Percentiles rank a stretch among this genome's conserved stretches.
These are phyloP conservation scores for Apium graveolens DNA, from an alignment of 129 eudicot genomes.

Conservation along the genomic window DNA sequence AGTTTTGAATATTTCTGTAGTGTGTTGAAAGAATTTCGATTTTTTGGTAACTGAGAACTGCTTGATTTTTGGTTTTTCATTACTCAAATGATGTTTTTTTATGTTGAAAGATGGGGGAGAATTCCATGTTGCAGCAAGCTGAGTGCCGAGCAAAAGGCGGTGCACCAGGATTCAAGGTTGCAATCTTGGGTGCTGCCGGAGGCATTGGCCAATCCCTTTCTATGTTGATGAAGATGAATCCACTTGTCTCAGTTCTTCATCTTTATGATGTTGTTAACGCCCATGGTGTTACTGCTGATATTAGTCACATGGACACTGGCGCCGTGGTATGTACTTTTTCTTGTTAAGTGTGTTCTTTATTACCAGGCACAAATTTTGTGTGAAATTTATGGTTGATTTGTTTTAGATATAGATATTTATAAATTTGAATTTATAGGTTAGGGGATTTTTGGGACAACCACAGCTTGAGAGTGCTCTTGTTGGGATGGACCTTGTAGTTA, in stretches of 20 bases:
- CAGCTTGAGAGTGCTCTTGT: constrained; percentile 75
- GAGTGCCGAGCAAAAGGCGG: constrained; percentile 94
- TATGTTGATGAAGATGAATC: constrained; percentile 91
- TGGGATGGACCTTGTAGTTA: constrained; percentile 85
- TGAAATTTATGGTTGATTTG: neutral
- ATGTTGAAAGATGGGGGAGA: constrained; percentile 25
- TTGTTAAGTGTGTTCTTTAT: neutral
- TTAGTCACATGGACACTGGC: constrained; percentile 93
- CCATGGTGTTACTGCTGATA: constrained; percentile 96
- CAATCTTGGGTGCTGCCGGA: constrained; percentile 93
- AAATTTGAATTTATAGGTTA: constrained; percentile 35
- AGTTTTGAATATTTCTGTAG: neutral
- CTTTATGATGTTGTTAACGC: constrained; percentile 90
- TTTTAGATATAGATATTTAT: neutral
- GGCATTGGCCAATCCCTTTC: constrained; percentile 94
- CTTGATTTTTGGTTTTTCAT: constrained; percentile 1
- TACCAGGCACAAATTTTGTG: neutral
- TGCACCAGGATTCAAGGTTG: constrained; percentile 86
- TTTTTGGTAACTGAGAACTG: neutral
- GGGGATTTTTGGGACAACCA: constrained; percentile 74
- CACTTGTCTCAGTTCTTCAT: constrained; percentile 81
- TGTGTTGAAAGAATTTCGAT: neutral
- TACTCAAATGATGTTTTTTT: neutral
- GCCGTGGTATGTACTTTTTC: constrained; percentile 58
- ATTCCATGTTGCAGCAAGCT: constrained; percentile 37